Evolutionary conservation across 2,329 filamentous ascomycete genomes (phyloP).

Genomic region (Sarocladium kiliense): DNA sequence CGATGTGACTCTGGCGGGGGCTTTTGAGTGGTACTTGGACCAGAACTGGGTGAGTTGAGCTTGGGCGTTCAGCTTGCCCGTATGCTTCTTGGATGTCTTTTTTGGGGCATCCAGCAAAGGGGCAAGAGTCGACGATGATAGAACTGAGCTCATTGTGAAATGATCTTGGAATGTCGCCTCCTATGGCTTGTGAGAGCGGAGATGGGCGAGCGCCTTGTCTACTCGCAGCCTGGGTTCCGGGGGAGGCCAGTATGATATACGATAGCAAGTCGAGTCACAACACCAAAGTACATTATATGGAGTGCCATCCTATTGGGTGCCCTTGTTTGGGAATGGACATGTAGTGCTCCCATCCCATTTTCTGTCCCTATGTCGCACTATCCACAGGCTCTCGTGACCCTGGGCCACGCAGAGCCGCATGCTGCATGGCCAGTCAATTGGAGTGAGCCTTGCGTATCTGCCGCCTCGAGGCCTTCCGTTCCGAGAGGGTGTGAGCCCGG

Average conservation of each 20-base stretch:
- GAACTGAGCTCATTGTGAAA: background rate
- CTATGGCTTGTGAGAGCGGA: background rate
- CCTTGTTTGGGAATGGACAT: background rate
- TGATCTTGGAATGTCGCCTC: background rate
- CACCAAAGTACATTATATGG: background rate
- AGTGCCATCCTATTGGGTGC: background rate
- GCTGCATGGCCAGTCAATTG: background rate
- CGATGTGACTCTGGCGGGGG: conserved; percentile 37
- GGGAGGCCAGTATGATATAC: background rate
- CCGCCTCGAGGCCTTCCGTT: background rate
- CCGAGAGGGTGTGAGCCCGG: background rate
- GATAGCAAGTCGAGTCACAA: background rate
- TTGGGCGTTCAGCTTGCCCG: conserved; percentile 24
- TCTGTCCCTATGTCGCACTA: background rate
- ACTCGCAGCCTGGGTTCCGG: background rate
- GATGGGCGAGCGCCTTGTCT: background rate
- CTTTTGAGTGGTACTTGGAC: conserved; percentile 34
- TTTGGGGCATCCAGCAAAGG: background rate
- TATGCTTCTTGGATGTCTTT: conserved; percentile 6
- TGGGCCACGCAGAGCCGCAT: background rate
- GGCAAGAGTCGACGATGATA: background rate
- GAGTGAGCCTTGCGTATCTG: background rate
- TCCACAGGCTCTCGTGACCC: background rate
- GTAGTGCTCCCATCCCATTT: background rate
- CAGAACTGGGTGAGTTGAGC: conserved; percentile 36